Percentiles rank a stretch among this genome's conserved stretches.
Evolutionary conservation across 2,329 filamentous ascomycete species (phyloP).

Genomic region (Pseudogymnoascus sp.): DNA sequence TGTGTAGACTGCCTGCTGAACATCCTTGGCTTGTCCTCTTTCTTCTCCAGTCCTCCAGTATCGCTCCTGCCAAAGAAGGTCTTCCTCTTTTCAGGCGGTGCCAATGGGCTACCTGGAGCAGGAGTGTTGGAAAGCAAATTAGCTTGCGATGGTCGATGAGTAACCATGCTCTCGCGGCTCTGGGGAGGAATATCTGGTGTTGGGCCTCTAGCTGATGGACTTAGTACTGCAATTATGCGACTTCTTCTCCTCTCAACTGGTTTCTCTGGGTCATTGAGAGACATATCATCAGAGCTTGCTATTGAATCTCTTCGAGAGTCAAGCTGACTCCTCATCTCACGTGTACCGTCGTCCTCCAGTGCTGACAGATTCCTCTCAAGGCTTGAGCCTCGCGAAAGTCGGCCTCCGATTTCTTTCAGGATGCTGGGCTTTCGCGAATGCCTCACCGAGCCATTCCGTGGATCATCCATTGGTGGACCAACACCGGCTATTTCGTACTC

Average conservation of each 20-base stretch:
- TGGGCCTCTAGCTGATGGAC: conserved; percentile 18
- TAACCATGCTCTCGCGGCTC: conserved; percentile 26
- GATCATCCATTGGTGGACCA: conserved; percentile 30
- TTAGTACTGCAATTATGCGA: conserved; percentile 14
- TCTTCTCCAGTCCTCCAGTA: not conserved
- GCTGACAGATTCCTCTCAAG: conserved; percentile 18
- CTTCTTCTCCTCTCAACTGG: not conserved
- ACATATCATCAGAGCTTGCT: not conserved
- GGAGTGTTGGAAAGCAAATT: conserved; percentile 17
- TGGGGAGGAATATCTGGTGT: conserved; percentile 20
- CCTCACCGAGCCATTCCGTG: conserved; percentile 25
- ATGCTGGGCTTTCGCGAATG: conserved; percentile 31
- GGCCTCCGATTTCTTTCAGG: conserved; percentile 44
- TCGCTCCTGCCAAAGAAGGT: conserved; percentile 30
- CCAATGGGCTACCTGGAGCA: conserved; percentile 14
- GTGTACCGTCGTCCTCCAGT: not conserved
- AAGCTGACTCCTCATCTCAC: not conserved
- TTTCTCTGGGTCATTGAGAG: not conserved
- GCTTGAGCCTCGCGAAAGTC: conserved; percentile 24
- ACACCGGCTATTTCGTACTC: conserved; percentile 32
- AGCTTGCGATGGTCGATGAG: conserved; percentile 23
- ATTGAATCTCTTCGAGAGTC: not conserved
- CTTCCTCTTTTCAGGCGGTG: conserved; percentile 31
- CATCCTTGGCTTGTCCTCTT: conserved; percentile 22
- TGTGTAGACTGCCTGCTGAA: conserved; percentile 13